These are phyloP conservation scores for Penicillium egyptiacum DNA, from an alignment of 495 filamentous ascomycete genomes.

Conservation along the genomic window DNA sequence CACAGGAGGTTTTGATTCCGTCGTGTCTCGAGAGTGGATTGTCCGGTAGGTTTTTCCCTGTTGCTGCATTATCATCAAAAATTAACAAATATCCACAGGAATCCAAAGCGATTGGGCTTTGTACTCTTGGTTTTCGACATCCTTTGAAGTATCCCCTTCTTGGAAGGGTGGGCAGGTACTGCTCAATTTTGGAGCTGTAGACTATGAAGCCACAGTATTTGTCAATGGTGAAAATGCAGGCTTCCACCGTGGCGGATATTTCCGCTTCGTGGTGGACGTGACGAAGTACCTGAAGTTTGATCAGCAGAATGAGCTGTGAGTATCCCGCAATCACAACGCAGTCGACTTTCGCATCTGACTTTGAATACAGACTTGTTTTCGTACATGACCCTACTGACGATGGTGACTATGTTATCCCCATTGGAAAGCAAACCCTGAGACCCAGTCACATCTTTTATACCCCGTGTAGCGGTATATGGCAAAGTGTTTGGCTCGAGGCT, in stretches of 20 bases:
- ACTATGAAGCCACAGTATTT: constrained; percentile 65
- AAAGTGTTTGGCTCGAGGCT: constrained; percentile 65
- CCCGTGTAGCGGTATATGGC: constrained; percentile 70
- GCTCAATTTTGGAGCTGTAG: constrained; percentile 69
- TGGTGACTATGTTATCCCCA: constrained; percentile 54
- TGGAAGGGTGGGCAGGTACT: constrained; percentile 50
- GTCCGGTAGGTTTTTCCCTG: constrained; percentile 38
- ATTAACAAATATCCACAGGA: constrained; percentile 38
- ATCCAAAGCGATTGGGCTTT: constrained; percentile 48
- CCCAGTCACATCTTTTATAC: constrained; percentile 69
- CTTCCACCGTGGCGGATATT: constrained; percentile 62
- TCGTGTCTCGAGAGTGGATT: constrained; percentile 63
- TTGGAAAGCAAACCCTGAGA: constrained; percentile 61
- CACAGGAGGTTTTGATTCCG: constrained; percentile 57
- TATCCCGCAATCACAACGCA: neutral
- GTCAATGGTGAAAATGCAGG: constrained; percentile 57
- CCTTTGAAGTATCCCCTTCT: constrained; percentile 50
- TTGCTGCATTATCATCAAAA: neutral
- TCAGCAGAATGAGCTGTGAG: constrained; percentile 54
- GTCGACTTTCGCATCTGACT: constrained; percentile 7
- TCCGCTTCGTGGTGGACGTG: constrained; percentile 58
- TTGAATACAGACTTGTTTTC: constrained; percentile 52
- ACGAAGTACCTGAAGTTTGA: constrained; percentile 48
- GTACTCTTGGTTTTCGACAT: constrained; percentile 62
- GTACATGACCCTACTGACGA: constrained; percentile 65